Evolutionary conservation across 1,284 basidiomycete genomes (phyloP).

Genomic region (Apiotrichum veenhuisii): DNA sequence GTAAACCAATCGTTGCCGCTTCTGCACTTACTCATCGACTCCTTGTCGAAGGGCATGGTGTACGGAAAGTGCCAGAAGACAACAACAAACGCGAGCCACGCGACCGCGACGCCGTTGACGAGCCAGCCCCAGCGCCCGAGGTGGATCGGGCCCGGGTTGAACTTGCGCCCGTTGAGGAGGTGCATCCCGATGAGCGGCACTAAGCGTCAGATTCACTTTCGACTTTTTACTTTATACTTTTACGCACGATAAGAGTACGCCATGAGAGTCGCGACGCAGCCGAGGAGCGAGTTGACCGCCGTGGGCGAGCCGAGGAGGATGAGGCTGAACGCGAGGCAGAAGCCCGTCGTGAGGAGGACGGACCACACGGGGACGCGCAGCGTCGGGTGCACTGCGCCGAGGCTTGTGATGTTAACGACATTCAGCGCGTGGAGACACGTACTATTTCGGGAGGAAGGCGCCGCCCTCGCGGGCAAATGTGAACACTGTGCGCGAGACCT

Average conservation of each 20-base stretch:
- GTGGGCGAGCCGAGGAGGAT: slow-evolving; percentile 5
- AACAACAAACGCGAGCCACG: background rate
- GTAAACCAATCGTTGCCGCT: too few species aligned
- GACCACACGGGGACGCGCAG: slow-evolving; percentile 6
- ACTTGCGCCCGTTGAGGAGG: background rate
- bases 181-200: background rate
- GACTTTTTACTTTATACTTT: too few species aligned
- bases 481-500: background rate
- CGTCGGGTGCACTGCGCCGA: slow-evolving; percentile 1
- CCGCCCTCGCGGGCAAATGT: slow-evolving; percentile 10
- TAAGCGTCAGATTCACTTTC: background rate
- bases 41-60: background rate
- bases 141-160: slow-evolving; percentile 1
- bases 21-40: slow-evolving; percentile 5
- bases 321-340: slow-evolving; percentile 1
- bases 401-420: background rate
- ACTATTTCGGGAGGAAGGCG: slow-evolving; percentile 5
- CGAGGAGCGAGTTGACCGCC: slow-evolving; percentile 7
- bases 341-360: slow-evolving; percentile 2
- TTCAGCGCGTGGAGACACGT: too few species aligned
- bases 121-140: background rate
- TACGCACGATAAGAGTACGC: background rate
- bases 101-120: background rate
- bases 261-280: slow-evolving; percentile 1
- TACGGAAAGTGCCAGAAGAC: slow-evolving; percentile 10